Base-by-base conservation (phyloP, 2,329 filamentous ascomycete species). In the Colletotrichum liaoningense region DNA sequence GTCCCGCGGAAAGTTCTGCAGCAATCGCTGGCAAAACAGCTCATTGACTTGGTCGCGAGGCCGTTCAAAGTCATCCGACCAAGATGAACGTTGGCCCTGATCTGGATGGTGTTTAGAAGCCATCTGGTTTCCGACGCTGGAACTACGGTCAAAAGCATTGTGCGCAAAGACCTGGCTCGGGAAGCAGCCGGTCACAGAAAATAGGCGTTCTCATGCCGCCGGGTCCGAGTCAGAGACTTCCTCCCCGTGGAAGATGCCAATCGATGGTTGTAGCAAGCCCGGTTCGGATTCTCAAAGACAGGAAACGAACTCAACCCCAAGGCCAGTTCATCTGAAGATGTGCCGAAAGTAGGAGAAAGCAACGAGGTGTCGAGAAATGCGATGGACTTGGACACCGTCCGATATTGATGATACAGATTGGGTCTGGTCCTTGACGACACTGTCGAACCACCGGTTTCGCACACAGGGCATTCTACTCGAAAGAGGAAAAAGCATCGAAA, bases 261-360 rank as follows among this genome's bases (percentile, higher is more conserved):
- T 59, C 22, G 9, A 42, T 12, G 55, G 38, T 59, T 49, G 57
- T 42, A 26, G 22, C 55, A 30, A 30, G 6, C 59, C 55, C 14
- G 35, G 33, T 60, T 52, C 33, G 35, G 16, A 38, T 58, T 49
- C 35, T 60, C 30, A 35, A 57, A 55, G 55, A 38, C 22, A 30
- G 60, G 52, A 56, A 70, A 60, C 60, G 67, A 73, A 70, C 60
- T 46, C 14, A 9, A 8, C 28, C 56, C 14, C 24, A 12, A 30
- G 38, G 14, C 19, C 3, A 14, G 70, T 73, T 73, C 70, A 66
- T 73, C 70, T 60, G 35, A 70, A 73, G 26, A 26, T 59, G 46
- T 70, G 60, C 56, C 67, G 35, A 62, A 73, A 65, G 49, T 56
- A 66, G 70, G 67, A 73, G 70, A 73, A 70, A 70, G 67, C 70